Evolutionary conservation across 495 filamentous ascomycete species (phyloP).

Genomic region (Penicillium crystallinum): DNA sequence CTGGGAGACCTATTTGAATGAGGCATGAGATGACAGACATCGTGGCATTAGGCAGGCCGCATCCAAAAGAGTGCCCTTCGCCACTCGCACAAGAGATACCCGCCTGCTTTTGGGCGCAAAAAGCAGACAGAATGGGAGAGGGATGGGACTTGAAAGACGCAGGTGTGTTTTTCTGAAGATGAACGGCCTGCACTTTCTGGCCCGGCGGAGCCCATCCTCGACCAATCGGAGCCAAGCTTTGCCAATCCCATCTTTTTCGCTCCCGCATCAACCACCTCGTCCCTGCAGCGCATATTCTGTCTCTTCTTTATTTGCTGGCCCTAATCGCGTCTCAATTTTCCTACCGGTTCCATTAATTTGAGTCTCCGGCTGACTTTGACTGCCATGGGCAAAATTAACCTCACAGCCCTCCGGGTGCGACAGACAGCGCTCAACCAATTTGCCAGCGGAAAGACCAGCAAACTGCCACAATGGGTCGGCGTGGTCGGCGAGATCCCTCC

Average conservation of each 20-base stretch:
- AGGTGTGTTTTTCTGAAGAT: conserved; percentile 26
- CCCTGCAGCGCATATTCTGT: conserved; percentile 1
- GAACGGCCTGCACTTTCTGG: conserved; percentile 26
- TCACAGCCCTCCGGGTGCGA: conserved; percentile 69
- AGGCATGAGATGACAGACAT: conserved; percentile 66
- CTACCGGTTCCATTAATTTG: background rate
- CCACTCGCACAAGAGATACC: conserved; percentile 12
- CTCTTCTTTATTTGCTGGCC: background rate
- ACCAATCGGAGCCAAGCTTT: conserved; percentile 41
- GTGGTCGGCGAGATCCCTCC: conserved; percentile 73
- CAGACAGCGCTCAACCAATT: conserved; percentile 56
- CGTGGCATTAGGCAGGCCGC: conserved; percentile 46
- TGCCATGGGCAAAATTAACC: conserved; percentile 64
- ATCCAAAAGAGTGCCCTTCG: conserved; percentile 22
- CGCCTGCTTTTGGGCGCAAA: conserved; percentile 12
- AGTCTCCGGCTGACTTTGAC: background rate
- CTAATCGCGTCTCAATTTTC: background rate
- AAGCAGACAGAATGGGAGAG: conserved; percentile 9
- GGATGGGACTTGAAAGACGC: background rate
- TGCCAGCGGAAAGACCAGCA: conserved; percentile 41
- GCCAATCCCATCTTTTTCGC: conserved; percentile 39
- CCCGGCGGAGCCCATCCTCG: conserved; percentile 35
- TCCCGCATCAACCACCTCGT: conserved; percentile 15
- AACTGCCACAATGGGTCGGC: conserved; percentile 69
- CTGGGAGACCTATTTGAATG: conserved; percentile 48